Base-by-base conservation (phyloP, 108 stramenopile species). In the Discostella stelligeroides region DNA sequence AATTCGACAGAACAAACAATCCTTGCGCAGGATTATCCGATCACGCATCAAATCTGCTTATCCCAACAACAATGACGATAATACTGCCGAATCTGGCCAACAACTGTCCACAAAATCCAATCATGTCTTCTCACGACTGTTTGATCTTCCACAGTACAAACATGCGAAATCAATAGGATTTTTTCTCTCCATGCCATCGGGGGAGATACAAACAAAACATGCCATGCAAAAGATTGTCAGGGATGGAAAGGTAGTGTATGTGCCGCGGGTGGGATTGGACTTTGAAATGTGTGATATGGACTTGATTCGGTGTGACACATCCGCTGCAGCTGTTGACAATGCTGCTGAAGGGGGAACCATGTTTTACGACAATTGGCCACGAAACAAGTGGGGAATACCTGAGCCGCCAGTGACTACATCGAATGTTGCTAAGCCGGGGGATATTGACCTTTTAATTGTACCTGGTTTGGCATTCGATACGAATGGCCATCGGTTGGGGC, bases 201-300 rank as follows among this genome's bases (percentile, higher is more conserved):
- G 88, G 8, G 94, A 95, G 72, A 95, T 95, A 37, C 75, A 85
- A 66, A 95, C 94, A 11, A 46, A 80, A 13, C 57, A 84, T 60
- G 85, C 86, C 9, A 68, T 87, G 20, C 49, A 56, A 15, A 17
- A 37, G 37, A 77, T 78, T 15, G 57, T 75, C 2, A 4, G 24
- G 13, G 61, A 84, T 37, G 80, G 77, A 14, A 96, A 92, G 46
- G 63, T 62, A 0, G 46, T 96, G 34, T 96, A 91, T 78, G 89
- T 96, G 10, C 95, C 95, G 20, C 67, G 90, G 50, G 92, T 93
- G 11, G 95, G 95, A n/a, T 67, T 85, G 60, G 84, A 93, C 51
- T 96, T 96, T 82, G 95, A 93, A 71, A 63, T 82, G 24, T 74
- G 76, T 49, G 88, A 93, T 41, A 96, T 96, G 95, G 95, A 96